phyloP scores from a whole-genome alignment of 2,329 filamentous ascomycete genomes.

The Colletotrichum sp. region DNA sequence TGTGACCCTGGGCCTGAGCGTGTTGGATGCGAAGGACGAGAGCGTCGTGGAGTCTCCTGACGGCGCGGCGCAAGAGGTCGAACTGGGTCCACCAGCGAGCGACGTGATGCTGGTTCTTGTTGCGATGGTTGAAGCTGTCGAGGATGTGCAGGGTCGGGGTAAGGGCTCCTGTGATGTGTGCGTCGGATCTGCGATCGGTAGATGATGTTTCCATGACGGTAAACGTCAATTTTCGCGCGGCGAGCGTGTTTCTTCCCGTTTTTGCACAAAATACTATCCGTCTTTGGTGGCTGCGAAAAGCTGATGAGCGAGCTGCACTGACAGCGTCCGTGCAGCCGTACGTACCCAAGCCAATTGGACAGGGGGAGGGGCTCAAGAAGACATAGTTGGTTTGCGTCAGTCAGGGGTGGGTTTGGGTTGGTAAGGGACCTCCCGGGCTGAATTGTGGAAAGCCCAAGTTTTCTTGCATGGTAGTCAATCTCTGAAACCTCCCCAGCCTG shows the following conservation, averaged over 20 bases:
- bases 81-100: constrained; percentile 83
- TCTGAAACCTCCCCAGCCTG: neutral
- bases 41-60: constrained; percentile 56
- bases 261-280: neutral
- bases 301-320: neutral
- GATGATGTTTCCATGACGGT: neutral
- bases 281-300: neutral
- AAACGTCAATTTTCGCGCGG: neutral
- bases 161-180: constrained; percentile 29
- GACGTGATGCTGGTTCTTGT: constrained; percentile 88
- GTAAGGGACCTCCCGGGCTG: neutral
- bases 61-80: constrained; percentile 71
- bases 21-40: constrained; percentile 25
- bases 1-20: constrained; percentile 6
- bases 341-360: neutral
- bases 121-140: constrained; percentile 78
- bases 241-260: neutral
- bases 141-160: constrained; percentile 60
- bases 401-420: neutral
- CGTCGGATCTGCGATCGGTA: constrained; percentile 24
- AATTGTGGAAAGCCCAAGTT: neutral
- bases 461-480: neutral
- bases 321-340: neutral
- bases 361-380: neutral
- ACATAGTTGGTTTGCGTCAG: neutral